A percentile compares a stretch with the other conserved stretches of the same genome.
phyloP scores from a whole-genome alignment of 2,329 filamentous ascomycete genomes.

The Pseudonectria buxi region DNA sequence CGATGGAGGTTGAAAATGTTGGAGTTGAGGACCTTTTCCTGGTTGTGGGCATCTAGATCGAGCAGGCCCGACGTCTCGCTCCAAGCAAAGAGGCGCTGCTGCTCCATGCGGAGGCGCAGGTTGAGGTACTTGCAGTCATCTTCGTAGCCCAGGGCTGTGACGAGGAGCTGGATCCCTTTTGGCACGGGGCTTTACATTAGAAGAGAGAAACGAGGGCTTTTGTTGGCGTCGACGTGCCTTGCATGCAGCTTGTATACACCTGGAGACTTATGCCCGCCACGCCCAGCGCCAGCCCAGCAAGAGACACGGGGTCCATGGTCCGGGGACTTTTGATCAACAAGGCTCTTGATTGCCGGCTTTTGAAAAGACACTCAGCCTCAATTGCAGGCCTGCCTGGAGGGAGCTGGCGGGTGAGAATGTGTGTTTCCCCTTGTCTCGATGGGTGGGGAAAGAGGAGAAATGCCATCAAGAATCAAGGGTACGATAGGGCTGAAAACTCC shows the following conservation, averaged over 20 bases:
- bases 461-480: no score
- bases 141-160: slow-evolving; percentile 41
- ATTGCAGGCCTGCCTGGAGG: no score
- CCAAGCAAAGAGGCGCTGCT: slow-evolving; percentile 44
- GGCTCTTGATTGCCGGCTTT: no score
- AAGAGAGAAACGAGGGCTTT: not conserved
- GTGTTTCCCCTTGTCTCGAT: no score
- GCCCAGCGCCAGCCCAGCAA: slow-evolving; percentile 36
- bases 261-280: slow-evolving; percentile 40
- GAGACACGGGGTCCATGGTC: slow-evolving; percentile 37
- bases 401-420: no score
- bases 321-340: no score
- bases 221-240: slow-evolving; percentile 25
- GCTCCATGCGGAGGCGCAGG: slow-evolving; percentile 42
- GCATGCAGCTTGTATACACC: slow-evolving; percentile 40
- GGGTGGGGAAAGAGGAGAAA: no score
- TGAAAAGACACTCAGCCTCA: no score
- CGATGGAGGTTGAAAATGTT: slow-evolving; percentile 43
- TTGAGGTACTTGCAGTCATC: slow-evolving; percentile 43
- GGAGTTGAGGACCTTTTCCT: slow-evolving; percentile 36
- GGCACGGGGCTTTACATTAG: slow-evolving; percentile 3
- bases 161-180: slow-evolving; percentile 39
- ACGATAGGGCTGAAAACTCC: no score
- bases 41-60: slow-evolving; percentile 35
- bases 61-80: slow-evolving; percentile 42